Conservation (phyloP, 495 filamentous ascomycete species). For the Aspergillus nidulans region DNA sequence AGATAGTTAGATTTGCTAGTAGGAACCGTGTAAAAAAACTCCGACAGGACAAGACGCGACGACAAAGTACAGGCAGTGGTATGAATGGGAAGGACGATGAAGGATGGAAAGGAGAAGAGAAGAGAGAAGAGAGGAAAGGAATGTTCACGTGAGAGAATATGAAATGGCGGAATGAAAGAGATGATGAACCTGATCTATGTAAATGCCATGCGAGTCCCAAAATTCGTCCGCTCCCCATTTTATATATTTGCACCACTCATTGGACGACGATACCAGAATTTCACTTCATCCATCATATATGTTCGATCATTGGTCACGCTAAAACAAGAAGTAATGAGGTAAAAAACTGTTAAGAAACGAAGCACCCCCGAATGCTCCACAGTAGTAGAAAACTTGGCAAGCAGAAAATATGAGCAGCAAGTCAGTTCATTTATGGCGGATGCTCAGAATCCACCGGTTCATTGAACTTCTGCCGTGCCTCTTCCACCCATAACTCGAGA, state of each 20-base stretch:
- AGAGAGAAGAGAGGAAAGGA: conserved; percentile 5
- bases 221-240: conserved; percentile 43
- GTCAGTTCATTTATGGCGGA: conserved; percentile 29
- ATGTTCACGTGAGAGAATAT: conserved; percentile 11
- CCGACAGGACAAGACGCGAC: conserved; percentile 37
- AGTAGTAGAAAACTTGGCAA: conserved; percentile 25
- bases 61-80: conserved; percentile 39
- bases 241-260: conserved; percentile 44
- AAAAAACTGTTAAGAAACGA: conserved; percentile 27
- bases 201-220: conserved; percentile 45
- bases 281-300: conserved; percentile 44
- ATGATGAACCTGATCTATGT: conserved; percentile 45
- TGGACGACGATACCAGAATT: conserved; percentile 38
- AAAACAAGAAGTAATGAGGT: conserved; percentile 41
- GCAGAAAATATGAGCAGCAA: conserved; percentile 12
- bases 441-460: conserved; percentile 44
- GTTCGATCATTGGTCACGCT: conserved; percentile 49
- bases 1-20: conserved; percentile 38
- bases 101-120: conserved; percentile 1
- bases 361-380: conserved; percentile 9
- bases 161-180: conserved; percentile 13
- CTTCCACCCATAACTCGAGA: conserved; percentile 54
- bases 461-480: conserved; percentile 52
- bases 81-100: conserved; percentile 26
- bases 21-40: conserved; percentile 28